These are phyloP conservation scores for Aureobasidium zeae DNA, from an alignment of 2,329 filamentous ascomycete species.

Conservation along the genomic window DNA sequence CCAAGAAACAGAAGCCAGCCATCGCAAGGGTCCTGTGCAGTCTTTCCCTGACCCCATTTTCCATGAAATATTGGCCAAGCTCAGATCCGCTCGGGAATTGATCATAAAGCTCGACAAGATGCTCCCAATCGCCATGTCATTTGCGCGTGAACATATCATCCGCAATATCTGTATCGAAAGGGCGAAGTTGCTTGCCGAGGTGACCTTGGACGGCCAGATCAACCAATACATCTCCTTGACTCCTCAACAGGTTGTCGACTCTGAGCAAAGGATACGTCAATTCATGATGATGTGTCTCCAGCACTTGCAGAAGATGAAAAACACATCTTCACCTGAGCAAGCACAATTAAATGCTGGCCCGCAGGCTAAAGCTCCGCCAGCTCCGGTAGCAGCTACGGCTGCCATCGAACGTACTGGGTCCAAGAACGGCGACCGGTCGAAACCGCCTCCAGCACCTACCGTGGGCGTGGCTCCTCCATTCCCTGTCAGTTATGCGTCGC, in stretches of 20 bases:
- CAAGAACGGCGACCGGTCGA: conserved; percentile 19
- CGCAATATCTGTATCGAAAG: conserved; percentile 21
- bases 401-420: conserved; percentile 14
- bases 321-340: conserved; percentile 17
- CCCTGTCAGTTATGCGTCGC: conserved; percentile 41
- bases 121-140: conserved; percentile 20
- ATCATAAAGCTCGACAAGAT: conserved; percentile 23
- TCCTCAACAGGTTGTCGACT: conserved; percentile 21
- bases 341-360: conserved; percentile 2
- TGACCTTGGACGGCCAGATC: conserved; percentile 21
- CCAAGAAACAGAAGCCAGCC: neutral
- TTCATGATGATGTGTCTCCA: conserved; percentile 24
- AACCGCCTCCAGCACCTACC: conserved; percentile 38
- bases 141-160: conserved; percentile 19
- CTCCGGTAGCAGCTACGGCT: conserved; percentile 8
- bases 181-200: conserved; percentile 23
- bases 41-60: conserved; percentile 20
- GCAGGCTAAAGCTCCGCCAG: conserved; percentile 5
- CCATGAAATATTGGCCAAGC: conserved; percentile 19
- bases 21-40: conserved; percentile 23
- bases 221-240: conserved; percentile 25
- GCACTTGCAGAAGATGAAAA: conserved; percentile 20
- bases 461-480: conserved; percentile 46
- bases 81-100: conserved; percentile 20
- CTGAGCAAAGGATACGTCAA: conserved; percentile 19